Evolutionary conservation across 2,329 filamentous ascomycete species (phyloP), one percentile per base, ranked within the genome.

Genomic region (Microsporum ferrugineum): DNA sequence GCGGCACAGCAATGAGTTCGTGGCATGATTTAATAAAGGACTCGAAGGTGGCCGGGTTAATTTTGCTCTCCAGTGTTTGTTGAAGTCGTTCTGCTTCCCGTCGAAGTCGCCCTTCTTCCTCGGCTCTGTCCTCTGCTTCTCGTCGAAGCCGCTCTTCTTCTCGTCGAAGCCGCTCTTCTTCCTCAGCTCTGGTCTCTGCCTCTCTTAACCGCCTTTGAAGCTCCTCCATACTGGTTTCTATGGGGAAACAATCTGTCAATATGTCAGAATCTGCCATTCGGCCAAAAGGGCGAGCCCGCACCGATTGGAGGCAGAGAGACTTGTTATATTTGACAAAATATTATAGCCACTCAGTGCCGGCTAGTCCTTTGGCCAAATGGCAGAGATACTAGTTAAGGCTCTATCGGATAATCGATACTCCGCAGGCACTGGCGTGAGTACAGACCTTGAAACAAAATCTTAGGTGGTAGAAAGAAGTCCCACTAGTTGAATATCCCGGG

Each of bases 11-110:
- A 17, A 65, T 51, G 55, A 62, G 41, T 1, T 49, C 34, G 57
- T 65, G 64, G 56, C 61, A 62, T 55, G 57, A 36, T 34, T 38
- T 27, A 45, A 65, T 59, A 33, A 63, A 65, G 29, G 60, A 39
- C 7, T 58, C 39, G 23, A 63, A 56, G 39, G 63, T 65, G 27
- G 55, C 29, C 17, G 55, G 23, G 23, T 57, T 38, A 14, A 57
- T 10, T 57, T 36, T 57, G 14, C 39, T n/a, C 14, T 41, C 39
- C 14, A 41, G 39, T n/a, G 39, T n/a, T 41, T 53, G 39, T n/a
- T 4, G 14, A n/a, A 12, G 39, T 39, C 12, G 31, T 38, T 57
- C 36, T 34, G 31, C 55, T 57, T 57, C 36, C 31, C 12, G 3
- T 47, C 57, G 17, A 27, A 31, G 3, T 27, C 57, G n/a, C 29